A percentile compares a stretch with the other conserved stretches of the same genome.
phyloP scores from a whole-genome alignment of 2,329 filamentous ascomycete genomes.

The Tolypocladium album region DNA sequence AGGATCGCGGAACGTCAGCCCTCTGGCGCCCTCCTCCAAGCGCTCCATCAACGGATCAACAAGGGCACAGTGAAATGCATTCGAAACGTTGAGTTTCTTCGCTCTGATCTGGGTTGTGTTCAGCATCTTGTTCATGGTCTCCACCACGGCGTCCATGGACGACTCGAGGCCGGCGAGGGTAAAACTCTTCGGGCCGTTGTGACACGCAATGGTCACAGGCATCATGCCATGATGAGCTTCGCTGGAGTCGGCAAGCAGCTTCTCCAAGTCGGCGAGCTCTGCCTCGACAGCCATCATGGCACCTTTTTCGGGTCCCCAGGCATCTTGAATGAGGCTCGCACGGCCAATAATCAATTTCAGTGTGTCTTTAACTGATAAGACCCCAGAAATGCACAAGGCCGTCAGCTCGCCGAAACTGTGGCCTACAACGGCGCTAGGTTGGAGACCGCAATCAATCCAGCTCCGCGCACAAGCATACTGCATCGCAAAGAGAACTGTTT shows the following conservation, averaged over 20 bases:
- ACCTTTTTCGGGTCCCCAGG: slow-evolving; percentile 24
- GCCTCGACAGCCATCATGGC: slow-evolving; percentile 28
- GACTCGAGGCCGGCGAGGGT: slow-evolving; percentile 26
- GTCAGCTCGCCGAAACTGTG: slow-evolving; percentile 32
- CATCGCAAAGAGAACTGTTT: slow-evolving; percentile 26
- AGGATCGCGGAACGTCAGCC: neutral
- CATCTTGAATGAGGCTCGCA: slow-evolving; percentile 16
- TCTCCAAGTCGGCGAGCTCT: slow-evolving; percentile 7
- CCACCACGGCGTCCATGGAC: slow-evolving; percentile 15
- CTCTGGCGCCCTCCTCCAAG: slow-evolving; percentile 14
- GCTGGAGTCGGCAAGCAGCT: slow-evolving; percentile 5
- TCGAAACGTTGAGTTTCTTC: slow-evolving; percentile 31
- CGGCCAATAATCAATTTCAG: slow-evolving; percentile 17
- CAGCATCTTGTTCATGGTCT: neutral
- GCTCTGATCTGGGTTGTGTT: neutral
- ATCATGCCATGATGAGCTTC: slow-evolving; percentile 4
- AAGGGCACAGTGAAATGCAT: slow-evolving; percentile 35
- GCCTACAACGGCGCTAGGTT: slow-evolving; percentile 15
- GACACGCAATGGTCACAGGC: slow-evolving; percentile 30
- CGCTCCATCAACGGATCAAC: slow-evolving; percentile 21
- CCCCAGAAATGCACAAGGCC: slow-evolving; percentile 23
- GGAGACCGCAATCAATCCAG: slow-evolving; percentile 25
- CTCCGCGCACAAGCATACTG: slow-evolving; percentile 23
- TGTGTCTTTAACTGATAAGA: slow-evolving; percentile 17
- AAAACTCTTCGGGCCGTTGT: slow-evolving; percentile 30